Evolutionary conservation across 352 stramenopile genomes (phyloP).

Genomic region (Pythium sukuiense): DNA sequence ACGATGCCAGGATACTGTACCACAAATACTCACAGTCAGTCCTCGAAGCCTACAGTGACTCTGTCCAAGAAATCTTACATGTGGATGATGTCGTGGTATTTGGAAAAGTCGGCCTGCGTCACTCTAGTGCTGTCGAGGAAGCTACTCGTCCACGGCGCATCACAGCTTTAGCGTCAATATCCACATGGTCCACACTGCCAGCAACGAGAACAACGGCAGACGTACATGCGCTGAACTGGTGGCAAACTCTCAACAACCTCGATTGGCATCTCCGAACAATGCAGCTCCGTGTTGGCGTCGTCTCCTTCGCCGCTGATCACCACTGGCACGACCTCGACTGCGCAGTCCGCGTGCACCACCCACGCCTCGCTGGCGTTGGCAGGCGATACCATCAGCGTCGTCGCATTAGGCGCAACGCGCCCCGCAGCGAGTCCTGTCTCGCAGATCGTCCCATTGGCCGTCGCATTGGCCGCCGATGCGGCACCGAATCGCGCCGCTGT

Average conservation of each 20-base stretch:
- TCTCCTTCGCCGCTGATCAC: background rate
- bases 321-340: background rate
- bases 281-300: background rate
- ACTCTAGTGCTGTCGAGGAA: constrained; percentile 15
- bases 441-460: background rate
- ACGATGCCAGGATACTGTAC: constrained; percentile 19
- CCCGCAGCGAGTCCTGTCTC: background rate
- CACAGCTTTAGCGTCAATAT: too few species aligned
- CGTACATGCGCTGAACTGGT: constrained; percentile 8
- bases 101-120: constrained; percentile 19
- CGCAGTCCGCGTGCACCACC: constrained; percentile 29
- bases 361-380: constrained; percentile 25
- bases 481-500: background rate
- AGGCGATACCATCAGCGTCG: constrained; percentile 28
- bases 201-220: background rate
- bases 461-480: background rate
- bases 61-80: too few species aligned
- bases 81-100: constrained; percentile 14
- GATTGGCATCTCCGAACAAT: constrained; percentile 13
- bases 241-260: constrained; percentile 19
- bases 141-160: background rate
- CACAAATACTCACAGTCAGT: background rate
- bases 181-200: too few species aligned
- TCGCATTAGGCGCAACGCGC: constrained; percentile 1
- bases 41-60: too few species aligned